Evolutionary conservation across 2,329 filamentous ascomycete species (phyloP), one percentile per base, ranked within the genome.

Genomic region (Thielaviopsis musarum): DNA sequence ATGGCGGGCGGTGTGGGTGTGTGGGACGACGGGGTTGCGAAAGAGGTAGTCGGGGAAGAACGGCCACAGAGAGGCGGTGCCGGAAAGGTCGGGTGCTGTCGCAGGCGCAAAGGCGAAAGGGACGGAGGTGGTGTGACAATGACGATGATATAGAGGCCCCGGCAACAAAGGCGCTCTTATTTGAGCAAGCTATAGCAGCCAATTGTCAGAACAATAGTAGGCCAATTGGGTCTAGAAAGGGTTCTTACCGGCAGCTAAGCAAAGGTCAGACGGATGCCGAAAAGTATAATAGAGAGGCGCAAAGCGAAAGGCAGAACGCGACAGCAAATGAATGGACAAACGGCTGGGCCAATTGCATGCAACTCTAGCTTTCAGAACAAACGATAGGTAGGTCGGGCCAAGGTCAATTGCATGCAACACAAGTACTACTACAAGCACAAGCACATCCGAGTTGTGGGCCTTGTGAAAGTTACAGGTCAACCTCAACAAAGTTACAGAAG

Each of bases 1-100:
- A 93, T 93, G 69, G 68, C 73, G 59, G 64, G 41, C 58, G 54
- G 19, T 22, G 21, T 49, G 22, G 28, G 6, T 24, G 6, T 5
- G 26, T 41, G 12, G 30, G 26, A 10, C 7, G 58, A 38, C 34
- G 38, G 13, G 24, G 13, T 7, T 41, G 19, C 5, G 22, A 7
- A 34, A 3, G 30, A 48, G 34, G 26, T 28, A 6, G 30, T 24
- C 13, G 13, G 30, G 28, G 30, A 30, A 49, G 51, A 15, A 41
- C 38, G n/a, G 45, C n/a, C 7, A 5, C 45, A 9, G 45, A 49
- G n/a, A 49, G 4, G n/a, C 4, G 38, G 38, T n/a, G 13, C 15
- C 15, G 38, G 6, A 13, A 17, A 7, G 38, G 6, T n/a, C n/a
- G 17, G 38, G 13, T 45, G 17, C 15, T 2, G 38, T 15, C 38